Percentiles rank a stretch among this genome's conserved stretches.
Evolutionary conservation across 108 stramenopile genomes (phyloP).

Genomic region (Hondaea fermentalgiana): DNA sequence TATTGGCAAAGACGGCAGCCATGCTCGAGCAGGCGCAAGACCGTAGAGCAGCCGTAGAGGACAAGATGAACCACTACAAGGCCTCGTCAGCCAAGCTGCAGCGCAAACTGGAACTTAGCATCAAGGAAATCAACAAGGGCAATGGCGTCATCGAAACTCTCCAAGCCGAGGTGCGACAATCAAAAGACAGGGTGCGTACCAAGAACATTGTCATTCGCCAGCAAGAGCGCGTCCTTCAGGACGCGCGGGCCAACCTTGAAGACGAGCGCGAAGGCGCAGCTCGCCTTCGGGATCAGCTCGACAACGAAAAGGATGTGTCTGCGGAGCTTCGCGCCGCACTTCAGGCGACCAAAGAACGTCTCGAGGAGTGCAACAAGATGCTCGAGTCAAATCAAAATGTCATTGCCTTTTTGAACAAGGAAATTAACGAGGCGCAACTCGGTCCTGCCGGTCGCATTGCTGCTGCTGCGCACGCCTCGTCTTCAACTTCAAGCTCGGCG

Average conservation of each 20-base stretch:
- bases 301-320: background rate
- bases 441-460: background rate
- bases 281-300: background rate
- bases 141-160: conserved; percentile 43
- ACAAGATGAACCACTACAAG: background rate
- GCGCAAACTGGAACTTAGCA: conserved; percentile 41
- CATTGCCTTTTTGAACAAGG: conserved; percentile 49
- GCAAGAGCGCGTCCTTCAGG: conserved; percentile 25
- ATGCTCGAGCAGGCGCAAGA: background rate
- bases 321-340: background rate
- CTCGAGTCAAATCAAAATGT: conserved; percentile 50
- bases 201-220: conserved; percentile 46
- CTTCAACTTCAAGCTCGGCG: too few relatives aligned
- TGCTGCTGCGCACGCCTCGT: background rate
- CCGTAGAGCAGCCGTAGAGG: background rate
- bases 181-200: conserved; percentile 23
- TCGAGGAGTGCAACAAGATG: conserved; percentile 34
- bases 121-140: conserved; percentile 39
- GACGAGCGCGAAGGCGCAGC: background rate
- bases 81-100: conserved; percentile 33
- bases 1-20: background rate
- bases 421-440: conserved; percentile 32
- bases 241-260: background rate
- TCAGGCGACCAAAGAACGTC: conserved; percentile 19
- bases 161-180: conserved; percentile 21